Evolutionary conservation across 257 asterid species (phyloP), one percentile per base, ranked within the genome.

Genomic region (Galeopsis tetrahit): DNA sequence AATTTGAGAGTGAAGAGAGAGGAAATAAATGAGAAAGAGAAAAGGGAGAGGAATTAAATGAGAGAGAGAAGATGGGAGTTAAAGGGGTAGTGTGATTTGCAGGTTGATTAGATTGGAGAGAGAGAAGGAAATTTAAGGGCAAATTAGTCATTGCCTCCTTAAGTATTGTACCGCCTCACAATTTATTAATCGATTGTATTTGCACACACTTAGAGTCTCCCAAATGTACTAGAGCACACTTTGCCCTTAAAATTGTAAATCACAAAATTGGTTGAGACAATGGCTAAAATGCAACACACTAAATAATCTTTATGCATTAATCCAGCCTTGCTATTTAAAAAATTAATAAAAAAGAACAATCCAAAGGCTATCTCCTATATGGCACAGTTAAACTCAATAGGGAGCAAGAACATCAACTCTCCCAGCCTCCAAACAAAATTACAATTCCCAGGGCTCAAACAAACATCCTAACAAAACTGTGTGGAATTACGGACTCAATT

Each of bases 391-490:
- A 61, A 62, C 3, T 28, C 66, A 48, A 7, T 33, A 46, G 38
- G 72, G 70, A 59, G 60, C 63, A 56, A 63, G 62, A 57, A 63
- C 49, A 31, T 46, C 31, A 6, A 43, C 35, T 15, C 62, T 62
- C 76, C 57, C 56, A 40, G 63, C 72, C 34, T 43, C 34, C 7
- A 42, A 39, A 66, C 10, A 36, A 59, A 60, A 72, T 38, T 77
- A 71, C 79, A 69, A 34, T 33, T 61, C 13, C 59, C 40, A 63
- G 64, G 58, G 53, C 64, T 34, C 68, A 28, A 78, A 74, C n/a
- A 74, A 57, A n/a, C 7, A 61, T 56, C 61, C 77, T 74, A 46
- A 70, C 77, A 79, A 79, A 79, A 75, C 70, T 69, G 33, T 60
- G 71, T 42, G 52, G 71, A 64, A 42, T 28, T n/a, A 57, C 32